Conservation (phyloP, 148 eudicot species). For the Rhododendron mucronatum region DNA sequence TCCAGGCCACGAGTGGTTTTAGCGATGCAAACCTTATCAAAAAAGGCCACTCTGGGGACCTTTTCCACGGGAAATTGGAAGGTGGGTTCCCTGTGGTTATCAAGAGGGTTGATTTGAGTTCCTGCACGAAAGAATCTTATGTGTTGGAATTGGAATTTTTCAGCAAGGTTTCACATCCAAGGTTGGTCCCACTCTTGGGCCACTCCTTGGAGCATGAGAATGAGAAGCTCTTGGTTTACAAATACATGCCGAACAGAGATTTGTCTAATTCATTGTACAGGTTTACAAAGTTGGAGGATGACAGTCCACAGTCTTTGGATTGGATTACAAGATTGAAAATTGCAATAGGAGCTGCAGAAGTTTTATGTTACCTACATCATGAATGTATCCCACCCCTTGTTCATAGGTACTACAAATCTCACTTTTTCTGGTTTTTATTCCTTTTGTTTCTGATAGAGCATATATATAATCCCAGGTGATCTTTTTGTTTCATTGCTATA, state of each 20-base stretch:
- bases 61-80: conserved; percentile 28
- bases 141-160: conserved; percentile 30
- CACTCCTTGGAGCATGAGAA: conserved; percentile 35
- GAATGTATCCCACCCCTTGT: conserved; percentile 47
- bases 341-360: conserved; percentile 47
- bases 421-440: not conserved
- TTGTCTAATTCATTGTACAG: conserved; percentile 31
- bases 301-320: conserved; percentile 31
- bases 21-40: conserved; percentile 32
- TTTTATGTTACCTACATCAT: conserved; percentile 34
- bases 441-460: not conserved
- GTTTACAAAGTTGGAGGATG: conserved; percentile 18
- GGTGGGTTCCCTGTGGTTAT: conserved; percentile 28
- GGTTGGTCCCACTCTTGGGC: conserved; percentile 40
- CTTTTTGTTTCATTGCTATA: not conserved
- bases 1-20: conserved; percentile 29
- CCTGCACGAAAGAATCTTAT: conserved; percentile 22
- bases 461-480: not conserved
- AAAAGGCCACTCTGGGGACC: conserved; percentile 40
- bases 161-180: conserved; percentile 21
- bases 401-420: conserved; percentile 29
- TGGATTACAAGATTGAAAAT: conserved; percentile 52
- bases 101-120: conserved; percentile 31
- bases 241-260: conserved; percentile 37
- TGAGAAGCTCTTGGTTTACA: conserved; percentile 44